Evolutionary conservation across 139 green algal genomes (phyloP), one percentile per base, ranked within the genome.

Genomic region (Chlorella sp.): DNA sequence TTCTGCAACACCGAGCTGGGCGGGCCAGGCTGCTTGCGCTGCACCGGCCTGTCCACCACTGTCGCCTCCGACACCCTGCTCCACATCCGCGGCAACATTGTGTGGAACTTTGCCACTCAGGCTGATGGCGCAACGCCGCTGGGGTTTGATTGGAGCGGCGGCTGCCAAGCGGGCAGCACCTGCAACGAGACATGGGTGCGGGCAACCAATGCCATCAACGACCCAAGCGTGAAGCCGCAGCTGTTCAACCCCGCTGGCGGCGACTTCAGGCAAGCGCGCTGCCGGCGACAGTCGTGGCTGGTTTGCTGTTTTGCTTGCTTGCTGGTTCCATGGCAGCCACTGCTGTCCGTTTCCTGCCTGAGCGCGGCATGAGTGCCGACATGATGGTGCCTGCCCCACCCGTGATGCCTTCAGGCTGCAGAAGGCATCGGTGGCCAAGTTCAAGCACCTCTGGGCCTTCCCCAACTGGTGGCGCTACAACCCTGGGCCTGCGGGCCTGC

Each of bases 171-270:
- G 28, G 12, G 36, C 30, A 32, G 28, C 67, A 73, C n/a, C 30
- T 73, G 67, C 30, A 73, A 39, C 32, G 67, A 20, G n/a, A 34
- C 67, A 11, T 18, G 47, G 67, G 67, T 73, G 67, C 30, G 18
- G 7, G 67, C 67, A 39, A 32, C 18, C 67, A 73, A 73, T 25
- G 67, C 32, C 67, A 73, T 73, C 67, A 73, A 73, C 67, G 36
- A 73, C 67, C 18, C n/a, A 1, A 13, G 32, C 1, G n/a, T 26
- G 30, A 39, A 73, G 67, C 67, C 67, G 25, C 28, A 44, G 30
- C 67, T 73, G 32, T 32, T 73, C 11, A 25, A 41, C 30, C 67
- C 67, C 18, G 30, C 9, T 26, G 30, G 11, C 18, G 30, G n/a
- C 30, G 36, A 73, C 67, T 73, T 73, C 32, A 39, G 67, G 70